These are phyloP conservation scores for Aspergillus sp. DNA, from an alignment of 2,329 filamentous ascomycete genomes.

Conservation along the genomic window DNA sequence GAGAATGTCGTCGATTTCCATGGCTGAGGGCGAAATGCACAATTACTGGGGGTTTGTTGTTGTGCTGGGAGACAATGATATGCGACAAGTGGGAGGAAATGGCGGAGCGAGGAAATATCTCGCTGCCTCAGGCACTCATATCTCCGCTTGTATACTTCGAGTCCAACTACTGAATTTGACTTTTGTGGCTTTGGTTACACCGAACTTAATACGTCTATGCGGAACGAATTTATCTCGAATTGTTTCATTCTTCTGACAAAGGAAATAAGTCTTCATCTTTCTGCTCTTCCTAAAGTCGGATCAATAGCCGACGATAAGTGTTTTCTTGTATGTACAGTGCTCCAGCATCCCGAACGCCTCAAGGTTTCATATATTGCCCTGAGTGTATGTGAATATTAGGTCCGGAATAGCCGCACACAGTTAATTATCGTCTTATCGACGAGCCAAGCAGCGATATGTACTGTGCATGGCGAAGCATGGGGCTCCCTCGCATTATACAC, in stretches of 20 bases:
- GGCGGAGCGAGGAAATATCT: conserved; percentile 18
- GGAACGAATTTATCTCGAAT: not conserved
- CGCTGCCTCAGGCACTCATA: conserved; percentile 5
- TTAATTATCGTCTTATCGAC: conserved; percentile 18
- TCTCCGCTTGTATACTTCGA: not conserved
- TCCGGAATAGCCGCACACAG: conserved; percentile 14
- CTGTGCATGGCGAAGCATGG: conserved; percentile 26
- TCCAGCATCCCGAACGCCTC: conserved; percentile 12
- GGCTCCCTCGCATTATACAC: conserved; percentile 30
- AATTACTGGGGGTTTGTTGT: not conserved
- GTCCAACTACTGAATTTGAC: too few relatives aligned
- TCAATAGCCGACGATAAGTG: conserved; percentile 20
- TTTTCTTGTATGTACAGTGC: conserved; percentile 36
- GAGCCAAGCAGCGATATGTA: conserved; percentile 27
- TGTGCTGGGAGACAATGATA: not conserved
- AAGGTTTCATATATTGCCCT: conserved; percentile 1
- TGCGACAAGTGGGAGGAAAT: not conserved
- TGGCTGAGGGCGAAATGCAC: conserved; percentile 34
- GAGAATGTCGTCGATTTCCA: conserved; percentile 81
- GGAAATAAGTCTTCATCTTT: conserved; percentile 29
- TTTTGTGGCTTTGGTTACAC: too few relatives aligned
- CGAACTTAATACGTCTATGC: not conserved
- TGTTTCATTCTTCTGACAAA: conserved; percentile 30
- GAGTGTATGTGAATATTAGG: conserved; percentile 10
- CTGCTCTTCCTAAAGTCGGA: conserved; percentile 22